Base-by-base conservation (phyloP, 495 filamentous ascomycete genomes). In the Lineolata rhizophorae region DNA sequence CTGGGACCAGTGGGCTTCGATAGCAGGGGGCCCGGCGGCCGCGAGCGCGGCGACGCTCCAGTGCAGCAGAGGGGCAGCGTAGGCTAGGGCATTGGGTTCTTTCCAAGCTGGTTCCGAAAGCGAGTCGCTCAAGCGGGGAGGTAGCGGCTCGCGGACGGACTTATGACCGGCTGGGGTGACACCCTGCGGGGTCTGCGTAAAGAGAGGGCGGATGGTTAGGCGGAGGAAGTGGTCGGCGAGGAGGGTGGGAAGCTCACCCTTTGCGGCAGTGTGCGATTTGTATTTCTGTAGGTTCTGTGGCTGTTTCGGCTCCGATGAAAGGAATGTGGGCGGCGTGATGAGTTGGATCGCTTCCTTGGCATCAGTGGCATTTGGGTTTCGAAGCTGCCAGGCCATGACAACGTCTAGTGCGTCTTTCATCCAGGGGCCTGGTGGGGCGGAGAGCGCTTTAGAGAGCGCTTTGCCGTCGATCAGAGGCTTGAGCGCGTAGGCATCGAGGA, bases 361-460 rank as follows among this genome's bases (percentile, higher is more conserved):
- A 32, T 76, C 69, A 4, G 55, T 59, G 4, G 51, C 53, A 2
- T 64, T 65, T 2, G 83, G 80, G 47, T 94, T 67, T 19, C 74
- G 57, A 18, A 95, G 57, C 55, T 95, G 90, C 79, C 82, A 94
- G 35, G 67, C 65, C 48, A 87, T 61, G 18, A 71, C 68, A 11
- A 74, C 53, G 5, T 77, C 68, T 27, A 87, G 45, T 10, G 80
- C 82, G 34, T 55, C 54, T 36, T 64, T 63, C 61, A 82, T 67
- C 85, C 85, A 95, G 10, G 59, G 69, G 4, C 87, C 87, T 2
- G 69, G 65, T 39, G 60, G 63, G 2, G 56, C 58, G 0, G 59
- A 58, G 11, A 94, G 50, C 5, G 51, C 63, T 35, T 67, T 55
- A 16, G 63, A 55, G 24, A 94, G 57, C 12, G 73, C 50, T 11